phyloP scores from a whole-genome alignment of 352 stramenopile genomes.

The Phytopythium montanum region DNA sequence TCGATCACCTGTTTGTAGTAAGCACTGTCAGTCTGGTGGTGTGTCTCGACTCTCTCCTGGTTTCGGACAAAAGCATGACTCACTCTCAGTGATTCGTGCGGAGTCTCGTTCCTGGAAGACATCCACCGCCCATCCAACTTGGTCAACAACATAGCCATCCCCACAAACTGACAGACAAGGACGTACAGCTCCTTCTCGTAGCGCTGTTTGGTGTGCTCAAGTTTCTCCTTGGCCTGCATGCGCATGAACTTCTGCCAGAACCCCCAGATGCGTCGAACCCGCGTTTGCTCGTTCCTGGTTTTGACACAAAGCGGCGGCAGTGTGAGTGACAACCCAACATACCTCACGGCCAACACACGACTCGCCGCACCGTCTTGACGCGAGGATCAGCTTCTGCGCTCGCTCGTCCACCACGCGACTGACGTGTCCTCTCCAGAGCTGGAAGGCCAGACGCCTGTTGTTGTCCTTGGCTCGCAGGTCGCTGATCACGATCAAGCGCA shows the following conservation, averaged over 20 bases:
- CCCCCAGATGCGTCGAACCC: constrained; percentile 34
- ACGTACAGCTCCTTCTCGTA: constrained; percentile 61
- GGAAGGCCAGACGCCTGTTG: constrained; percentile 42
- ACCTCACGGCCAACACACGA: not conserved
- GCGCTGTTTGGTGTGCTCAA: constrained; percentile 41
- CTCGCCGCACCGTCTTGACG: constrained; percentile 40
- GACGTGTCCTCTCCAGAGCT: constrained; percentile 57
- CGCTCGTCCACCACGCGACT: constrained; percentile 52
- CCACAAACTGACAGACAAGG: not conserved
- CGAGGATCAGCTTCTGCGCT: constrained; percentile 52
- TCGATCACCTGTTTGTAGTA: constrained; percentile 48
- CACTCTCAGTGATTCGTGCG: constrained; percentile 21
- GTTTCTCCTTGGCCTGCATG: constrained; percentile 45
- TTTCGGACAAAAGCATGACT: not conserved
- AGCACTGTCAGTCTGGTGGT: not conserved
- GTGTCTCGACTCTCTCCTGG: not conserved
- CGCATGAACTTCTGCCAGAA: constrained; percentile 55
- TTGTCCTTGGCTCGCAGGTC: constrained; percentile 48
- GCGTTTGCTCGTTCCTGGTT: constrained; percentile 46
- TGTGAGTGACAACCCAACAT: not conserved
- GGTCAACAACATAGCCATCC: constrained; percentile 1
- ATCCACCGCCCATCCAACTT: not conserved
- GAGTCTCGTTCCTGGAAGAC: constrained; percentile 35
- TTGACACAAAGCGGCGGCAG: not conserved
- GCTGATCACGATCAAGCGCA: constrained; percentile 64